phyloP scores from a whole-genome alignment of 2,329 filamentous ascomycete genomes.

The Ilyonectria robusta region DNA sequence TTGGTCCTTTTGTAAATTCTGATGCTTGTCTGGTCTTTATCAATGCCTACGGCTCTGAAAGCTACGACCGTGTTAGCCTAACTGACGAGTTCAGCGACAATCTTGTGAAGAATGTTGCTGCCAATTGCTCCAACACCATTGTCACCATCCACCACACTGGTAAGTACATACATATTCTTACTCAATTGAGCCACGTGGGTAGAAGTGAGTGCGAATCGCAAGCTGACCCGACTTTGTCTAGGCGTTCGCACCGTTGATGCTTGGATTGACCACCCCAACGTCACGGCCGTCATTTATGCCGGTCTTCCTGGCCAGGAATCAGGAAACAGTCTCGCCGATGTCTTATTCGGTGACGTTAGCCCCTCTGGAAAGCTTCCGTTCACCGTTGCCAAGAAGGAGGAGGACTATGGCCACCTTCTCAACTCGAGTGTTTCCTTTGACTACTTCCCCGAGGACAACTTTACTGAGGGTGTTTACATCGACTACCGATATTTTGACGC shows the following conservation, averaged over 20 bases:
- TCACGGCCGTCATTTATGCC: conserved; percentile 76
- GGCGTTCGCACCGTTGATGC: conserved; percentile 67
- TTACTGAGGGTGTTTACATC: conserved; percentile 47
- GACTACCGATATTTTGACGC: conserved; percentile 12
- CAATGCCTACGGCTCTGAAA: too few species aligned
- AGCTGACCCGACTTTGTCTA: too few species aligned
- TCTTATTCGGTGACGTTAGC: conserved; percentile 76
- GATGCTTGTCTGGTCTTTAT: too few species aligned
- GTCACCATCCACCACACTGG: conserved; percentile 79
- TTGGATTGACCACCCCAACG: conserved; percentile 75
- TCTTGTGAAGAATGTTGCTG: conserved; percentile 64
- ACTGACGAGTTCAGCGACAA: not conserved
- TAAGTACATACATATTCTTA: too few species aligned
- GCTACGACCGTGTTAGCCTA: too few species aligned
- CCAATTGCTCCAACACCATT: conserved; percentile 72
- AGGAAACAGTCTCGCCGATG: conserved; percentile 74
- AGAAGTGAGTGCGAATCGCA: too few species aligned
- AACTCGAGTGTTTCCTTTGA: not conserved
- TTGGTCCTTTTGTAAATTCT: too few species aligned
- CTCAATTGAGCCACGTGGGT: too few species aligned
- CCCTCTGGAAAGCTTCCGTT: conserved; percentile 79
- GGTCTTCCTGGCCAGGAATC: conserved; percentile 80
- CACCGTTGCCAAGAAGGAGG: conserved; percentile 67
- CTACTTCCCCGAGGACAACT: conserved; percentile 5
- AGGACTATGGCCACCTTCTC: conserved; percentile 8